Percentiles rank a stretch among this genome's conserved stretches.
Evolutionary conservation across 371 early-diverging fungal genomes (phyloP).

Genomic region (Dinochytrium kinnereticum): DNA sequence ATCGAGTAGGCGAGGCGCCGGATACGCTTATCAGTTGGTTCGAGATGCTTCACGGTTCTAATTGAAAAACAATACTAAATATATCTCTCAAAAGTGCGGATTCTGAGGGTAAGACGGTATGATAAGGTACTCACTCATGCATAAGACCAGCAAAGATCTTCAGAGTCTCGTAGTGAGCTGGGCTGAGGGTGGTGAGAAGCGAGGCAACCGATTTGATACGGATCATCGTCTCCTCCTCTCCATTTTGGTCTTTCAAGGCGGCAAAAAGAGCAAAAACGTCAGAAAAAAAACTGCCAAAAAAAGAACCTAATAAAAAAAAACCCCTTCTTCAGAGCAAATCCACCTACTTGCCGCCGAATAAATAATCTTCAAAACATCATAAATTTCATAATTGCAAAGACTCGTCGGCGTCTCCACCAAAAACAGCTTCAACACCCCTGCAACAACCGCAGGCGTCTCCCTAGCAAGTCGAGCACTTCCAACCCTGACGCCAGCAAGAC

Average conservation of each 20-base stretch:
- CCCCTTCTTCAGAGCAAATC: no score
- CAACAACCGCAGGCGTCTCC: conserved; percentile 11
- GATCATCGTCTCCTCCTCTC: conserved; percentile 18
- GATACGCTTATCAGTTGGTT: conserved; percentile 26
- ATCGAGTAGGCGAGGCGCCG: conserved; percentile 28
- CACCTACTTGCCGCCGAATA: conserved; percentile 2
- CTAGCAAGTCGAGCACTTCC: background rate
- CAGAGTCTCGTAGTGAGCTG: conserved; percentile 16
- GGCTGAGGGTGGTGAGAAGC: conserved; percentile 4
- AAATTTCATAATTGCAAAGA: background rate
- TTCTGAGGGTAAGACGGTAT: no score
- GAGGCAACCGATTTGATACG: conserved; percentile 12
- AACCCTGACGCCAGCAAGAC: background rate
- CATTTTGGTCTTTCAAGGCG: background rate
- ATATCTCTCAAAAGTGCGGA: no score
- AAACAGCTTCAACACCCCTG: conserved; percentile 14
- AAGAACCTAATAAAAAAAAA: no score
- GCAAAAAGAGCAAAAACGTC: background rate
- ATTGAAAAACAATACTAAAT: no score
- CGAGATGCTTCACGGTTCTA: conserved; percentile 14
- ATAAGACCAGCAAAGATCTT: conserved; percentile 16
- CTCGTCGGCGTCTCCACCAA: conserved; percentile 5
- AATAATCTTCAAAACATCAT: conserved; percentile 13
- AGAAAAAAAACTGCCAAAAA: background rate
- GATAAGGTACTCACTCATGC: conserved; percentile 10